These are phyloP conservation scores for Rachicladosporium sp. DNA, from an alignment of 2,329 filamentous ascomycete genomes.

Conservation along the genomic window DNA sequence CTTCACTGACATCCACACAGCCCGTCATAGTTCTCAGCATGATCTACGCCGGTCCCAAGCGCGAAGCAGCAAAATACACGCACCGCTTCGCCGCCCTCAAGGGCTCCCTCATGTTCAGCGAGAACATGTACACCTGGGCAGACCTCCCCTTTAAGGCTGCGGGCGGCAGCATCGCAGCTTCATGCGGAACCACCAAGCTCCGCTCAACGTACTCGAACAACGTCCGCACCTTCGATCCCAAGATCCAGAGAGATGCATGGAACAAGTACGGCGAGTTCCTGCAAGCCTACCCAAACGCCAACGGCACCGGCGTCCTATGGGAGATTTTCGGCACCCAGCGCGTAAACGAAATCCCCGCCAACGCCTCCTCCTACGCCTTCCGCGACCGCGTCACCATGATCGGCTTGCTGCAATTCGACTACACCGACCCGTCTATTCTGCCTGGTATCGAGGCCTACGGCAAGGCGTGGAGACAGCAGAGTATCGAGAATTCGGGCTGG, in stretches of 20 bases:
- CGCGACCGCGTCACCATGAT: not conserved
- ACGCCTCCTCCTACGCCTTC: not conserved
- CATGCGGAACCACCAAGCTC: not conserved
- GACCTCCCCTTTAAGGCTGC: not conserved
- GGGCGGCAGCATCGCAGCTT: not conserved
- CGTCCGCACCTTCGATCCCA: slow-evolving; percentile 4
- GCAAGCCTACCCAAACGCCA: not conserved
- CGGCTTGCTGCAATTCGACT: slow-evolving; percentile 1
- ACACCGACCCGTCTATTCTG: slow-evolving; percentile 1
- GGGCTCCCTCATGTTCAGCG: not conserved
- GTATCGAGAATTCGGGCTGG: slow-evolving; percentile 4
- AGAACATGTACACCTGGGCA: slow-evolving; percentile 1
- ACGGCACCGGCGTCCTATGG: slow-evolving; percentile 1
- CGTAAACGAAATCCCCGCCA: not conserved
- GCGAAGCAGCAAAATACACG: not conserved
- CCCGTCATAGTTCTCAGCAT: slow-evolving; percentile 1
- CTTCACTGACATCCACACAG: not conserved
- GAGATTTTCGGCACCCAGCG: not conserved
- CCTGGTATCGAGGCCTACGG: slow-evolving; percentile 2
- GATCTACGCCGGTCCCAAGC: not conserved
- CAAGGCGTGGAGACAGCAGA: slow-evolving; percentile 1
- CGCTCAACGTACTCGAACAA: slow-evolving; percentile 1
- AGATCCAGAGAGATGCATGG: slow-evolving; percentile 3
- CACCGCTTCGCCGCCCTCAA: not conserved
- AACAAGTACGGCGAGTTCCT: slow-evolving; percentile 1